Evolutionary conservation across 164 flowering plant genomes (phyloP).

Genomic region (Paratinospora sagittata): DNA sequence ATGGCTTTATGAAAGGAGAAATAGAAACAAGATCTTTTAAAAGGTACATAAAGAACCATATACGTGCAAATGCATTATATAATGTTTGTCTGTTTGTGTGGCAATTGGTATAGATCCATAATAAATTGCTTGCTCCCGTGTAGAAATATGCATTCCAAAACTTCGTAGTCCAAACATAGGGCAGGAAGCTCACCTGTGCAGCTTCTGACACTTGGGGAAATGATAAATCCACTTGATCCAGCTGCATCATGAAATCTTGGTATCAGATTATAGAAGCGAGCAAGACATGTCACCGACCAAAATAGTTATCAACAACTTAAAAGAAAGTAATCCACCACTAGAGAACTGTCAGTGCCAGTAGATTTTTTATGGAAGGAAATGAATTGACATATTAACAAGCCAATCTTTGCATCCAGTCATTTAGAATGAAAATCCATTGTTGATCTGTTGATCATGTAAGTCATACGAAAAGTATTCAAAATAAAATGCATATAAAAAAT

Average conservation of each 20-base stretch:
- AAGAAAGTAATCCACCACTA: neutral
- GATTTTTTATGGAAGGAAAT: neutral
- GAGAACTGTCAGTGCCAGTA: neutral
- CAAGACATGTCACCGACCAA: neutral
- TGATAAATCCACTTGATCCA: constrained; percentile 53
- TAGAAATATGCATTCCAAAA: neutral
- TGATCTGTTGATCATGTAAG: neutral
- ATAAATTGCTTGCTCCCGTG: neutral
- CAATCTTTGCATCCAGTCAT: neutral
- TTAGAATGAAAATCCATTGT: neutral
- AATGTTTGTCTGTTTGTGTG: neutral
- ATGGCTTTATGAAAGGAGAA: neutral
- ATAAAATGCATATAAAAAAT: neutral
- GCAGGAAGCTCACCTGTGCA: constrained; percentile 38
- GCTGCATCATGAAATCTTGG: constrained; percentile 32
- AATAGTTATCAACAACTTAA: neutral
- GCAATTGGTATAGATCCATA: neutral
- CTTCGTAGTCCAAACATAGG: neutral
- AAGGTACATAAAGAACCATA: neutral
- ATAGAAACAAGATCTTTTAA: neutral
- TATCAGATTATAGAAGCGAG: constrained; percentile 9
- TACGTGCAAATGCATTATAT: neutral
- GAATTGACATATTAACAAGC: neutral
- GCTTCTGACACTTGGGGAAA: constrained; percentile 38
- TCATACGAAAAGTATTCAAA: neutral